phyloP scores from a whole-genome alignment of 2,329 filamentous ascomycete species.

The Talaromyces atroroseus region DNA sequence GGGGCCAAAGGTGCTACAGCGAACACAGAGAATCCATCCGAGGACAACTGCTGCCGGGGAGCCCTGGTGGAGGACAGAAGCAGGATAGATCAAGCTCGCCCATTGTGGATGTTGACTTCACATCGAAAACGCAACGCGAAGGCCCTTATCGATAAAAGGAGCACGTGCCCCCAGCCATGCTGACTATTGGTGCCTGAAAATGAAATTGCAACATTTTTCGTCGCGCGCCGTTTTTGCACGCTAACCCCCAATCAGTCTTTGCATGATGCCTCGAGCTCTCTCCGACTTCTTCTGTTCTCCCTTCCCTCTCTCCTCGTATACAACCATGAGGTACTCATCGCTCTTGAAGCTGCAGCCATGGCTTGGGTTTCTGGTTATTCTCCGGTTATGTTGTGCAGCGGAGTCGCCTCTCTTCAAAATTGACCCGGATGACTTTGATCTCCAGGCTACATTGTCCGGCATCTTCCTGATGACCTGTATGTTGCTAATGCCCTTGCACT shows the following conservation, averaged over 20 bases:
- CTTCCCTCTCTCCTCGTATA: not conserved
- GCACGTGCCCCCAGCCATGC: not conserved
- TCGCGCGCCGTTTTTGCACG: not conserved
- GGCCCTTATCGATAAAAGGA: not conserved
- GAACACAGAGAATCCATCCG: not conserved
- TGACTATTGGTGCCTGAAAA: constrained; percentile 5
- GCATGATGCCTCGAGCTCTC: not conserved
- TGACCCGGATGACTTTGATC: not conserved
- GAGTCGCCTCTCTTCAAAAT: not conserved
- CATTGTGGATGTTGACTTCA: too few relatives aligned
- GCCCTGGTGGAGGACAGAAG: not conserved
- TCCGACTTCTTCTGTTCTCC: not conserved
- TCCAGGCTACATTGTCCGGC: not conserved
- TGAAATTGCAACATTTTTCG: not conserved
- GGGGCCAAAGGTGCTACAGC: not conserved
- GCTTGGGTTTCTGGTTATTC: not conserved
- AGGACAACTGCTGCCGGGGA: not conserved
- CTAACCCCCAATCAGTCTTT: not conserved
- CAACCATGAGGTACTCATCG: not conserved
- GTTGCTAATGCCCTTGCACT: not conserved
- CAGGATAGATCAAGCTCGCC: not conserved
- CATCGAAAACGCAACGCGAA: not conserved
- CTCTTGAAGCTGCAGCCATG: not conserved
- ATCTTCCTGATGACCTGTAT: constrained; percentile 8
- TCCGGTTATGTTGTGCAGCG: not conserved